These are phyloP conservation scores for Alternaria longipes DNA, from an alignment of 2,329 filamentous ascomycete genomes.

Conservation along the genomic window DNA sequence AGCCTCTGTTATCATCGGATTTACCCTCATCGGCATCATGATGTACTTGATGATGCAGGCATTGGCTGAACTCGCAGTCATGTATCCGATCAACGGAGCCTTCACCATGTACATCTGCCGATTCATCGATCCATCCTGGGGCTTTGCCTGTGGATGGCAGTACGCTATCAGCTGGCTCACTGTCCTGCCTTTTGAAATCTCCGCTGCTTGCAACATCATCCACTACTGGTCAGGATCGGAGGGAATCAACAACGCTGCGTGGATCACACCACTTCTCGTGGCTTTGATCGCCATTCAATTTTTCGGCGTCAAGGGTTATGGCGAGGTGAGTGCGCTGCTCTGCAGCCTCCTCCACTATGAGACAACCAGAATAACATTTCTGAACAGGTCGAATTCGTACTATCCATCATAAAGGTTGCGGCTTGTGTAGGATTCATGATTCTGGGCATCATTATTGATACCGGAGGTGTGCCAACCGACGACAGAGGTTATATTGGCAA, in stretches of 20 bases:
- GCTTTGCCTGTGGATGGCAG: slow-evolving; percentile 48
- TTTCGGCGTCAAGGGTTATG: slow-evolving; percentile 48
- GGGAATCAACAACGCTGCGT: slow-evolving; percentile 25
- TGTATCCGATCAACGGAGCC: slow-evolving; percentile 54
- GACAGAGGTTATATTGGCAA: slow-evolving; percentile 67
- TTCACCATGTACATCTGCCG: slow-evolving; percentile 53
- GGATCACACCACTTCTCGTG: slow-evolving; percentile 45
- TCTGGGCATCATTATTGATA: slow-evolving; percentile 67
- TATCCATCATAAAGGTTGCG: slow-evolving; percentile 66
- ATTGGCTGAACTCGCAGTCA: slow-evolving; percentile 52
- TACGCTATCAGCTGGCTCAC: slow-evolving; percentile 46
- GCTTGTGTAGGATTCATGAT: slow-evolving; percentile 72
- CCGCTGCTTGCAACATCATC: slow-evolving; percentile 46
- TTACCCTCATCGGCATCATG: slow-evolving; percentile 7
- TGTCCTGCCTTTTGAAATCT: slow-evolving; percentile 47
- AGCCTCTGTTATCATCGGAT: slow-evolving; percentile 24
- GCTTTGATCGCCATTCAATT: slow-evolving; percentile 40
- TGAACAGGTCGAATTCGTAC: slow-evolving; percentile 60
- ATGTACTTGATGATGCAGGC: slow-evolving; percentile 49
- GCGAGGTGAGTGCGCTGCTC: slow-evolving; percentile 44
- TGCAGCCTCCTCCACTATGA: background rate
- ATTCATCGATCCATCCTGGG: slow-evolving; percentile 56
- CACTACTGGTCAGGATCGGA: slow-evolving; percentile 35
- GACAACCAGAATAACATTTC: background rate
- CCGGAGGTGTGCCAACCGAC: slow-evolving; percentile 66